Evolutionary conservation across 2,329 filamentous ascomycete genomes (phyloP).

Genomic region (Neonectria hederae): DNA sequence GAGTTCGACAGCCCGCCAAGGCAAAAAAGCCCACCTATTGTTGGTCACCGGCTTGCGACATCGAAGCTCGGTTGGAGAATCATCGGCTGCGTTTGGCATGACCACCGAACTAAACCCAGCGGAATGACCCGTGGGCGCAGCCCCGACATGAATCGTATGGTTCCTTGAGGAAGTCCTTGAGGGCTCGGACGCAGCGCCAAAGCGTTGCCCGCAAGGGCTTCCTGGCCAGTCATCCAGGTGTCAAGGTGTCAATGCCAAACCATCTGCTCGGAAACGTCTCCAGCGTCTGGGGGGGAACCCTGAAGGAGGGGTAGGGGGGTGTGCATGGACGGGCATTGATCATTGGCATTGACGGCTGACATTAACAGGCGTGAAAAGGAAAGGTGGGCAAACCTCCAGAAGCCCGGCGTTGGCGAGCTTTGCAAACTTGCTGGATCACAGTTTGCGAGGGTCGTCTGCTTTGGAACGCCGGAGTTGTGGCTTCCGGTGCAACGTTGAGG

Average conservation of each 20-base stretch:
- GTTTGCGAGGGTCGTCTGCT: background rate
- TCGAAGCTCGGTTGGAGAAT: constrained; percentile 16
- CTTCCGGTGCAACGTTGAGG: background rate
- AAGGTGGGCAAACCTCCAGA: background rate
- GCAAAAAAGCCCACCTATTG: background rate
- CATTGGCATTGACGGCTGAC: background rate
- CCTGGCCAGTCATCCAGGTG: constrained; percentile 11
- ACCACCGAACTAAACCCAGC: background rate
- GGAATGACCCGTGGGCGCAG: background rate
- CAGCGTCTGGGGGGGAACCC: background rate
- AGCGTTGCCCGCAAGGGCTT: constrained; percentile 4
- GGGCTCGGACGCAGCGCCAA: constrained; percentile 1
- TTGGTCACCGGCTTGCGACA: constrained; percentile 10
- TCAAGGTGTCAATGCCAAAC: constrained; percentile 17
- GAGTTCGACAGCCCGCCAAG: constrained; percentile 1
- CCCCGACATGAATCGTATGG: constrained; percentile 11
- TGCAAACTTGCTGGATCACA: background rate
- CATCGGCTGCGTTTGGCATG: background rate
- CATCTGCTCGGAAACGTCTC: constrained; percentile 19
- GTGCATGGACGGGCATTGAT: constrained; percentile 16
- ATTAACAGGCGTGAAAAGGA: background rate
- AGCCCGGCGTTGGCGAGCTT: constrained; percentile 3
- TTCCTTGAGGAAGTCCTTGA: background rate
- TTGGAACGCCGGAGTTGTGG: constrained; percentile 6
- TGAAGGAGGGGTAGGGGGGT: background rate